Conservation (phyloP, 2,329 filamentous ascomycete genomes). For the Aspergillus tanneri region DNA sequence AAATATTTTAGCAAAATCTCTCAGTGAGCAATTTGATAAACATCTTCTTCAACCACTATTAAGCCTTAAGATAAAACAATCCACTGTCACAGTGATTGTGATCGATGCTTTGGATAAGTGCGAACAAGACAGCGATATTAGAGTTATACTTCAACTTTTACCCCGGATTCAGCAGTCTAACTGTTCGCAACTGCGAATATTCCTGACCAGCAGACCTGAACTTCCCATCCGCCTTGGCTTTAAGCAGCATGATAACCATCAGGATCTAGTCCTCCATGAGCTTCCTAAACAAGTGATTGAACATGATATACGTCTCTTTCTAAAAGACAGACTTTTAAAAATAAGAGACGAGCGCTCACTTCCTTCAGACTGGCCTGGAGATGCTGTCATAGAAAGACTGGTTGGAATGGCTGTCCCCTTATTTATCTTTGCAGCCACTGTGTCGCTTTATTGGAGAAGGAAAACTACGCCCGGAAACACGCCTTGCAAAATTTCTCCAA, state of each 20-base stretch:
- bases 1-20: slow-evolving; percentile 22
- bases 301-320: slow-evolving; percentile 23
- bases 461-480: background rate
- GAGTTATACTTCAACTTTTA: slow-evolving; percentile 23
- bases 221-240: slow-evolving; percentile 22
- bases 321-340: slow-evolving; percentile 15
- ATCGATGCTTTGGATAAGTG: slow-evolving; percentile 30
- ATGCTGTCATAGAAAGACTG: background rate
- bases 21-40: slow-evolving; percentile 28
- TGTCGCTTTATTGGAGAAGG: slow-evolving; percentile 7
- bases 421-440: slow-evolving; percentile 13
- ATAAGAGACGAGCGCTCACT: slow-evolving; percentile 12
- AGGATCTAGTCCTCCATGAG: slow-evolving; percentile 23
- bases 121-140: slow-evolving; percentile 17
- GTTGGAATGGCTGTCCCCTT: slow-evolving; percentile 8
- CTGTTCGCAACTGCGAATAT: slow-evolving; percentile 17
- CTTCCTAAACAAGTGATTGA: slow-evolving; percentile 19
- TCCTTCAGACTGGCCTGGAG: slow-evolving; percentile 8
- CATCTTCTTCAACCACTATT: slow-evolving; percentile 25
- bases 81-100: slow-evolving; percentile 16
- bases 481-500: background rate
- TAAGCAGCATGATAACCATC: slow-evolving; percentile 15
- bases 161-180: slow-evolving; percentile 6
- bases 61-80: background rate
- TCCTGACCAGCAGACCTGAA: slow-evolving; percentile 30